Evolutionary conservation across 306 rosid species (phyloP), one percentile per base, ranked within the genome.

Genomic region (Cyamopsis tetragonoloba): DNA sequence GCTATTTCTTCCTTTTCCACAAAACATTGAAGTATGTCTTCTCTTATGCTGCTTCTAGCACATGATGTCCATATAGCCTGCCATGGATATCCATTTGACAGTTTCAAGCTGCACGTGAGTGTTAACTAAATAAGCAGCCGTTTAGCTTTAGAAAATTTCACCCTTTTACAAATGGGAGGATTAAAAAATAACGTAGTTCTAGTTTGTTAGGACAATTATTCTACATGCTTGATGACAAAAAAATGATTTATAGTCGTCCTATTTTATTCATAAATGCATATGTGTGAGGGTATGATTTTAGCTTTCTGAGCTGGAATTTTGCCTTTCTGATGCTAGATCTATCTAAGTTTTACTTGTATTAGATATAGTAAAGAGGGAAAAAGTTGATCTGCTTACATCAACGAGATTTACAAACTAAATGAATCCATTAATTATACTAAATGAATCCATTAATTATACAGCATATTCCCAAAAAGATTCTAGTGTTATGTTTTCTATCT

Each of bases 261-360:
- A 18, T 38, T 67, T 28, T 62, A 49, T 35, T 28, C 44, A 56
- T 26, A 17, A 47, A 30, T 68, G 41, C 72, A n/a, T 51, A 56
- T n/a, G 61, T 37, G 18, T 30, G 38, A 43, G 39, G 46, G 13
- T 56, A 71, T 39, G 42, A 49, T 39, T 55, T 17, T 37, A 77
- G 31, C 81, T 63, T 64, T 77, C 41, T 57, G 68, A 77, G 69
- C 59, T 71, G 81, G 77, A 71, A 63, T 63, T 35, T 30, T 18
- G 27, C 62, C 73, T 77, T 77, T 74, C 27, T 76, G 81, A 71
- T 71, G 81, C 67, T 15, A 70, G 2, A 50, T 38, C 56, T 70
- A 74, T 64, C 54, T 59, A 63, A 47, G 51, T 69, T 74, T 38
- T 64, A 46, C 53, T 74, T 4, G 8, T 58, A 27, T 74, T 48